phyloP scores from a whole-genome alignment of 2,329 filamentous ascomycete genomes.

The Myriosclerotinia curreyana region DNA sequence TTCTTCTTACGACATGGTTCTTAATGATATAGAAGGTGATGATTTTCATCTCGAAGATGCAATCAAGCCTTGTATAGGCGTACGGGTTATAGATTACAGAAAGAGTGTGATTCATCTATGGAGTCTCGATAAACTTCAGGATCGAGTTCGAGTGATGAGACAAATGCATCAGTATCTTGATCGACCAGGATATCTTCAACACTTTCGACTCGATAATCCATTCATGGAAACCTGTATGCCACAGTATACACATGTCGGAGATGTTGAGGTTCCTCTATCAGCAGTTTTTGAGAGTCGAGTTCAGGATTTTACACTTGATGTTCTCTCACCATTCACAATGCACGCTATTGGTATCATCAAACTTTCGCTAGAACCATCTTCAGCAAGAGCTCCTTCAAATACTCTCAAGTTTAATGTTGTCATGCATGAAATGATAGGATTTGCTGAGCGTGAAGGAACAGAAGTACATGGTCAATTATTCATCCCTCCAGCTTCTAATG shows the following conservation, averaged over 20 bases:
- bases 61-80: slow-evolving; percentile 83
- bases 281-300: slow-evolving; percentile 94
- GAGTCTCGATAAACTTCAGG: slow-evolving; percentile 89
- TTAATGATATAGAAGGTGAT: slow-evolving; percentile 84
- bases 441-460: slow-evolving; percentile 91
- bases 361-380: slow-evolving; percentile 87
- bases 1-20: slow-evolving; percentile 93
- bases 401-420: slow-evolving; percentile 98
- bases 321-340: slow-evolving; percentile 87
- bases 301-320: slow-evolving; percentile 88
- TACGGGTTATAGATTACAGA: slow-evolving; percentile 88
- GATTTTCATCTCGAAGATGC: slow-evolving; percentile 77
- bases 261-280: slow-evolving; percentile 85
- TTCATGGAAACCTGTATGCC: slow-evolving; percentile 91
- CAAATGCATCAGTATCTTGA: slow-evolving; percentile 97
- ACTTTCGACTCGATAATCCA: slow-evolving; percentile 88
- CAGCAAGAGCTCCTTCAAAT: slow-evolving; percentile 84
- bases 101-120: slow-evolving; percentile 83
- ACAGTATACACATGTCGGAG: slow-evolving; percentile 86
- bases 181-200: slow-evolving; percentile 89
- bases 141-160: slow-evolving; percentile 85
- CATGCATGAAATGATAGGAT: slow-evolving; percentile 93
- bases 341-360: slow-evolving; percentile 88
- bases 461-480: slow-evolving; percentile 97
- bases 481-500: slow-evolving; percentile 83